Conservation (phyloP, 768 basidiomycete species). For the Boletus fagicola region DNA sequence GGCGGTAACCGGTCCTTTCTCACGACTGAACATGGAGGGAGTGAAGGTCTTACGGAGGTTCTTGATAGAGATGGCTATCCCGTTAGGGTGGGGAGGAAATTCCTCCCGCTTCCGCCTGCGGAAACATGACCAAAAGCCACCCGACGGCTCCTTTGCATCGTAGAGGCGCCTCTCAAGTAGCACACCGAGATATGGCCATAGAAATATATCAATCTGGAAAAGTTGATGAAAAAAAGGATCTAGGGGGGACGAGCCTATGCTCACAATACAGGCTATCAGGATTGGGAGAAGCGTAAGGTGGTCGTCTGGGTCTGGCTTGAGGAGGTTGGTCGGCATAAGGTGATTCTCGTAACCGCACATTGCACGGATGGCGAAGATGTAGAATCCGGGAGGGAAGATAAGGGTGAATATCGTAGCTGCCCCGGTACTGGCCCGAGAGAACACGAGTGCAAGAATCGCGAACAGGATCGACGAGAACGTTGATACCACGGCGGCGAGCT, state of each 20-base stretch:
- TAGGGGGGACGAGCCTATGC: constrained; percentile 19
- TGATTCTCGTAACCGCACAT: constrained; percentile 68
- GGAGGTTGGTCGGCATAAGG: constrained; percentile 49
- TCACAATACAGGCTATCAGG: constrained; percentile 63
- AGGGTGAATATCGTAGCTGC: constrained; percentile 62
- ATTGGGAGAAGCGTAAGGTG: constrained; percentile 53
- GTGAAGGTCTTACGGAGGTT: constrained; percentile 60
- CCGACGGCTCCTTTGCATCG: constrained; percentile 47
- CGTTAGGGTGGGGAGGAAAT: constrained; percentile 33
- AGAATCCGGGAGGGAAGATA: constrained; percentile 74
- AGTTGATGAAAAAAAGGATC: neutral
- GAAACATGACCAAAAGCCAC: constrained; percentile 25
- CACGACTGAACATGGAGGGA: constrained; percentile 45
- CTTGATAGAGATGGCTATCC: constrained; percentile 58
- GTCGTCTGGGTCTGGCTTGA: constrained; percentile 61
- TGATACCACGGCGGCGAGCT: constrained; percentile 63
- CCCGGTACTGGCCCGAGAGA: constrained; percentile 40
- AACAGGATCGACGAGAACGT: constrained; percentile 66
- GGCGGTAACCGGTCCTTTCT: constrained; percentile 54
- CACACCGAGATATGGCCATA: constrained; percentile 69
- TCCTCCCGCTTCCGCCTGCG: constrained; percentile 10
- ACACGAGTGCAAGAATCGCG: constrained; percentile 62
- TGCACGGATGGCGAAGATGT: constrained; percentile 66
- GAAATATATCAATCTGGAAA: constrained; percentile 63
- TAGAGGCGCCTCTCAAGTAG: constrained; percentile 60